Evolutionary conservation across 2,329 filamentous ascomycete genomes (phyloP).

Genomic region (Xylaria sp.): DNA sequence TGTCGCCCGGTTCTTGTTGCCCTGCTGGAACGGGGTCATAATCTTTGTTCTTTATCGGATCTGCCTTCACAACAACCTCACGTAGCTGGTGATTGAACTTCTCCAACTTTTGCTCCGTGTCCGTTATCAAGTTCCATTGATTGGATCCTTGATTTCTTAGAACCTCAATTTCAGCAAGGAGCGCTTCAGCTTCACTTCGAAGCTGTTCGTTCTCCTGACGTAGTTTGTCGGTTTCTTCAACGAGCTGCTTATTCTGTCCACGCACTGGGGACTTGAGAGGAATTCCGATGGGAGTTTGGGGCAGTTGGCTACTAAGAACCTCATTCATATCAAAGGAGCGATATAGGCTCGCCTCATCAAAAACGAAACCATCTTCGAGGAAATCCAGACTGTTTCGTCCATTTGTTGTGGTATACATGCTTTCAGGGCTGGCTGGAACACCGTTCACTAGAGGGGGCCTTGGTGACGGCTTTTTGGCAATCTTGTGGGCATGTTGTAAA

Average conservation of each 20-base stretch:
- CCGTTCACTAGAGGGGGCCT: conserved; percentile 59
- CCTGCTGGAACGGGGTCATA: conserved; percentile 57
- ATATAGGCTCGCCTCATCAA: conserved; percentile 82
- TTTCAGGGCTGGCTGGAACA: conserved; percentile 80
- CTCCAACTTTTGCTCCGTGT: conserved; percentile 73
- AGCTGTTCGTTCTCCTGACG: conserved; percentile 59
- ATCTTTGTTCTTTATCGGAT: conserved; percentile 63
- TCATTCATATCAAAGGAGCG: conserved; percentile 73
- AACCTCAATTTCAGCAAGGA: conserved; percentile 51
- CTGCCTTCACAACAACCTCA: conserved; percentile 71
- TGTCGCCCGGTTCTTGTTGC: conserved; percentile 56
- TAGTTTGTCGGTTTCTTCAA: conserved; percentile 58
- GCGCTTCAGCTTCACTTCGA: conserved; percentile 49
- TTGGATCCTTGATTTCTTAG: conserved; percentile 51
- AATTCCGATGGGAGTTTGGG: conserved; percentile 63
- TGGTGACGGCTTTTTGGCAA: conserved; percentile 67
- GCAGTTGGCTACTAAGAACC: conserved; percentile 49
- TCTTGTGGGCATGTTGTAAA: conserved; percentile 87
- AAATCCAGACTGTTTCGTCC: conserved; percentile 68
- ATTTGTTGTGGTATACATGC: conserved; percentile 75
- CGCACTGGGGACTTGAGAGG: conserved; percentile 67
- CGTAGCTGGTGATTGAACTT: conserved; percentile 73
- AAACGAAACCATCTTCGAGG: conserved; percentile 67
- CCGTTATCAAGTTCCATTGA: conserved; percentile 63
- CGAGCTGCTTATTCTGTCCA: conserved; percentile 62